phyloP scores from a whole-genome alignment of 2,329 filamentous ascomycete species.

The Xylaria sp. region DNA sequence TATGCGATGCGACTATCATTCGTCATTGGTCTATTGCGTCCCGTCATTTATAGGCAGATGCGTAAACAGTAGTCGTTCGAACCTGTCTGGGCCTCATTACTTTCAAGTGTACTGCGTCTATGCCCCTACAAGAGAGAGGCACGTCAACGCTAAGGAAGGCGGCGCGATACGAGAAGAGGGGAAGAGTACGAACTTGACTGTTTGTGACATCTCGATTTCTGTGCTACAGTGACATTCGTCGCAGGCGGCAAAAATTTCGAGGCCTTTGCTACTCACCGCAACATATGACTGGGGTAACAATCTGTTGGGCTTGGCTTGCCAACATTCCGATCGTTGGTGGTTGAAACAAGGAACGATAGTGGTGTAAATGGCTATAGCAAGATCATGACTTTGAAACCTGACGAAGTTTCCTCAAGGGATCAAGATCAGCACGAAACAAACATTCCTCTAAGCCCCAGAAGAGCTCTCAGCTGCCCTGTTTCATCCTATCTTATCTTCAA shows the following conservation, averaged over 20 bases:
- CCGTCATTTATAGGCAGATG: neutral
- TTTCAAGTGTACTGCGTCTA: neutral
- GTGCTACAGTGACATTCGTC: constrained; percentile 42
- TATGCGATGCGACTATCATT: neutral
- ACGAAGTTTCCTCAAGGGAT: constrained; percentile 11
- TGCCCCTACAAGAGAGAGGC: neutral
- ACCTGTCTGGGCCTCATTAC: neutral
- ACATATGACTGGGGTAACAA: constrained; percentile 38
- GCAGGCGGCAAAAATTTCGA: constrained; percentile 42
- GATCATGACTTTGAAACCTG: constrained; percentile 18
- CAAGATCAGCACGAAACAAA: constrained; percentile 20
- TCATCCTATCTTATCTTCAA: constrained; percentile 22
- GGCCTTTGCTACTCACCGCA: constrained; percentile 42
- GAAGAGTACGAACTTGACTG: constrained; percentile 21
- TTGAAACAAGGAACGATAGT: constrained; percentile 38
- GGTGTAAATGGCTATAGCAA: constrained; percentile 8
- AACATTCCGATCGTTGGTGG: constrained; percentile 34
- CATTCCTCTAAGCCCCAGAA: constrained; percentile 25
- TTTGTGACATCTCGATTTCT: constrained; percentile 29
- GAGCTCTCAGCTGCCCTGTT: constrained; percentile 21
- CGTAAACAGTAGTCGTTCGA: constrained; percentile 1
- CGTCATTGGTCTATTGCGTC: neutral
- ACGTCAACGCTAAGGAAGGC: neutral
- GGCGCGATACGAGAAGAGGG: constrained; percentile 11
- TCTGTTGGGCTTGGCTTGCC: constrained; percentile 32